phyloP scores from a whole-genome alignment of 345 rosid genomes.

The Populus pruinosa region DNA sequence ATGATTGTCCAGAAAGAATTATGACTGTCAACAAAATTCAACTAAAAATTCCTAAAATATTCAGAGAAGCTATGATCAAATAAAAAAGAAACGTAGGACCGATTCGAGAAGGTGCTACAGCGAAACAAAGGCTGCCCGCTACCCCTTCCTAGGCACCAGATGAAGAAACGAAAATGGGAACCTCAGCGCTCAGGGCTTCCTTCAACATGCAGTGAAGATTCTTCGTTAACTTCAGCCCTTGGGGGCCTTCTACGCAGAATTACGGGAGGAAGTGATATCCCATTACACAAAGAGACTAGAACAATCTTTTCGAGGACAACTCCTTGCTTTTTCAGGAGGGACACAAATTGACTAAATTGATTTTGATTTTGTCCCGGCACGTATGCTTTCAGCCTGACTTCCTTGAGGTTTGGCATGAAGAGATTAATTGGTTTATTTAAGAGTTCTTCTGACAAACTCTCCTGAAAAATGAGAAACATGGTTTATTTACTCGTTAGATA shows the following conservation, averaged over 20 bases:
- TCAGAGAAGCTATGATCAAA: neutral
- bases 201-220: neutral
- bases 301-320: constrained; percentile 7
- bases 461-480: neutral
- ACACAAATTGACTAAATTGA: neutral
- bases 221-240: neutral
- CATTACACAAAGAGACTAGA: neutral
- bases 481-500: neutral
- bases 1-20: neutral
- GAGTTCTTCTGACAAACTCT: constrained; percentile 3
- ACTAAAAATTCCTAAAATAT: neutral
- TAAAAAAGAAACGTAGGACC: neutral
- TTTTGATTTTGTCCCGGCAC: neutral
- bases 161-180: neutral
- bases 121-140: neutral
- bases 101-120: neutral
- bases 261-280: neutral
- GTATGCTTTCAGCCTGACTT: constrained; percentile 1
- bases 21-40: neutral
- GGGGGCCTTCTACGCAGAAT: neutral
- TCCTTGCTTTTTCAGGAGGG: constrained; percentile 3
- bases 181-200: neutral
- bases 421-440: constrained; percentile 5
- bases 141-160: neutral
- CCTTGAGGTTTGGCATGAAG: neutral